Conservation (phyloP, 306 rosid species). For the Rosa persica region DNA sequence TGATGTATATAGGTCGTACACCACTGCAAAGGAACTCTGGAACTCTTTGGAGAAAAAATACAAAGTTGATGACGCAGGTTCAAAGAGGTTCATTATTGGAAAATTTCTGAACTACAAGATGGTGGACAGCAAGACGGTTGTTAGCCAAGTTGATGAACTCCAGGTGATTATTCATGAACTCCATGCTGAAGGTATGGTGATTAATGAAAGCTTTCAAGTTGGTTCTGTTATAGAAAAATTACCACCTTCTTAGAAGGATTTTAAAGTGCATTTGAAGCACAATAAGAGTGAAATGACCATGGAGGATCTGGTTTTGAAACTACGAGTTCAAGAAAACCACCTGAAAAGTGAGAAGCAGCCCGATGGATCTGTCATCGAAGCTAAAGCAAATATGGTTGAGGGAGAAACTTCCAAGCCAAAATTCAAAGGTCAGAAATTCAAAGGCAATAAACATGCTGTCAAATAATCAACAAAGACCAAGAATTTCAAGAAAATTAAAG, state of each 20-base stretch:
- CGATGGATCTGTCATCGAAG: neutral
- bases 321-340: neutral
- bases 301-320: constrained; percentile 6
- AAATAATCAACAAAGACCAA: neutral
- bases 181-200: neutral
- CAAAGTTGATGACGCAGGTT: neutral
- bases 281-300: neutral
- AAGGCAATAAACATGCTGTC: neutral
- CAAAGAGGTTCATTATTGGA: constrained; percentile 1
- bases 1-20: neutral
- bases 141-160: neutral
- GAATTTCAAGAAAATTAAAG: neutral
- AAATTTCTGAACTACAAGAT: neutral
- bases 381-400: neutral
- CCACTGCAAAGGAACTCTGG: neutral
- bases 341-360: neutral
- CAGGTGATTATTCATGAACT: neutral
- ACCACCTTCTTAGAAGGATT: neutral
- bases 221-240: neutral
- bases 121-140: neutral
- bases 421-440: neutral
- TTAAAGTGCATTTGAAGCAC: neutral
- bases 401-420: neutral
- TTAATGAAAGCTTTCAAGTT: neutral
- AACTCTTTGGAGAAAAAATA: neutral